Base-by-base conservation (phyloP, 106 monocot genomes). In the Hemerocallis citrina region DNA sequence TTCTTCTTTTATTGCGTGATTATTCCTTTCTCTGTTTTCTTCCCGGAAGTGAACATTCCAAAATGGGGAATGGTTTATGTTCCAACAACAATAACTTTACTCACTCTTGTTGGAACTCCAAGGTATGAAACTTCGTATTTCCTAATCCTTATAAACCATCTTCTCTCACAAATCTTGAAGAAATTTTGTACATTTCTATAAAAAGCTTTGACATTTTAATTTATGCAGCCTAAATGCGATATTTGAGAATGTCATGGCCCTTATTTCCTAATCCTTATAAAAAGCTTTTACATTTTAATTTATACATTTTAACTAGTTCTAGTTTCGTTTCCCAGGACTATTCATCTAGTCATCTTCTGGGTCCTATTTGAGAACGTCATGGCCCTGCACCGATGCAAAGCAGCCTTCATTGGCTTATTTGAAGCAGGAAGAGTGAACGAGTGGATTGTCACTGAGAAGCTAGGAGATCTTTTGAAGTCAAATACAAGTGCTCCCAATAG, bases 331-430 rank as follows among this genome's bases (percentile, higher is more conserved):
- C 45, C 1, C 66, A 80, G 80, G 41, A 62, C 66, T 11, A 41
- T 80, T 6, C 80, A 75, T 50, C 14, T 80, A 38, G 45, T 75
- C 28, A 49, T 52, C 1, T 71, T 75, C 34, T 80, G 80, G 80
- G 57, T 80, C n/a, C 38, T 80, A 15, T 75, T 80, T 52, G 80
- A 80, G 66, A 75, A 69, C 33, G 80, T 80, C 15, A 80, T 80
- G 80, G 70, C 80, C 20, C 2, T 80, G 70, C 80, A 71, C 23
- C 60, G 80, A 27, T 55, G 55, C 17, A 74, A 51, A 50, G 80
- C 80, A 11, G 52, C 46, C 31, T 44, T 75, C 30, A 57, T 51
- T 43, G 79, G 79, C 11, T 34, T 79, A 20, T 15, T 79, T n/a
- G 77, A 72, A 59, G 28, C 55, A 30, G 42, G 42, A 30, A 67